These are phyloP conservation scores for Gonium pectorale DNA, from an alignment of 139 green algal species.

Conservation along the genomic window DNA sequence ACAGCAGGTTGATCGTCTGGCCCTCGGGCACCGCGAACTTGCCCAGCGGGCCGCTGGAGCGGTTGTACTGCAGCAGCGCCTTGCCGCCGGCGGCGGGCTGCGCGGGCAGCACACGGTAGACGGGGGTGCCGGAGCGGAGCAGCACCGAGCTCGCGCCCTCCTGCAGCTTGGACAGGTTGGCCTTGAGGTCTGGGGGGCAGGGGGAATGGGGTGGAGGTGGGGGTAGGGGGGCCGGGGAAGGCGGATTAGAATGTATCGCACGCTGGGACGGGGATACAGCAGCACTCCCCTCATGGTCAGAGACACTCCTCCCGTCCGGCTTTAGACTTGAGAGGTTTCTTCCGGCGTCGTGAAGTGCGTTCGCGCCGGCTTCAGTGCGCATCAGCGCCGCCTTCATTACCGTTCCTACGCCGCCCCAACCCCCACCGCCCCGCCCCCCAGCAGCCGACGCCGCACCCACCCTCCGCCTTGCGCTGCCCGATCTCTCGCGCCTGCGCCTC, in stretches of 20 bases:
- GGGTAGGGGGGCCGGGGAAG: neutral
- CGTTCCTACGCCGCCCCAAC: neutral
- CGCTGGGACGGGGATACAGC: neutral
- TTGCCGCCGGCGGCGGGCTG: slow-evolving; percentile 45
- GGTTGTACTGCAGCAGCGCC: slow-evolving; percentile 69
- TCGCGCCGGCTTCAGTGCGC: too few species aligned
- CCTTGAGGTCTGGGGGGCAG: slow-evolving; percentile 44
- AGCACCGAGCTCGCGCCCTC: slow-evolving; percentile 33
- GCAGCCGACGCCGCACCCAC: neutral
- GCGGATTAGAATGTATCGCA: too few species aligned
- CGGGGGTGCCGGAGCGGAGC: slow-evolving; percentile 26
- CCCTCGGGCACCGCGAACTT: slow-evolving; percentile 48
- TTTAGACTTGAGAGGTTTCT: too few species aligned
- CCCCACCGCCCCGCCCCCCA: neutral
- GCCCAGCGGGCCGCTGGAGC: slow-evolving; percentile 45
- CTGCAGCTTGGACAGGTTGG: slow-evolving; percentile 37
- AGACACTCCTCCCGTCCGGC: too few species aligned
- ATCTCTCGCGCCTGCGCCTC: neutral
- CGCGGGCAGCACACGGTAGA: slow-evolving; percentile 20
- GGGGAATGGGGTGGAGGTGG: neutral
- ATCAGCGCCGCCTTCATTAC: too few species aligned
- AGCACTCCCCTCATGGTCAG: too few species aligned
- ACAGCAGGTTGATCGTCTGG: slow-evolving; percentile 59
- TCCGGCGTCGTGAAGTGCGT: too few species aligned
- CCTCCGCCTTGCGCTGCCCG: slow-evolving; percentile 11